These are phyloP conservation scores for Talaromyces sp. DNA, from an alignment of 2,329 filamentous ascomycete species.

Conservation along the genomic window DNA sequence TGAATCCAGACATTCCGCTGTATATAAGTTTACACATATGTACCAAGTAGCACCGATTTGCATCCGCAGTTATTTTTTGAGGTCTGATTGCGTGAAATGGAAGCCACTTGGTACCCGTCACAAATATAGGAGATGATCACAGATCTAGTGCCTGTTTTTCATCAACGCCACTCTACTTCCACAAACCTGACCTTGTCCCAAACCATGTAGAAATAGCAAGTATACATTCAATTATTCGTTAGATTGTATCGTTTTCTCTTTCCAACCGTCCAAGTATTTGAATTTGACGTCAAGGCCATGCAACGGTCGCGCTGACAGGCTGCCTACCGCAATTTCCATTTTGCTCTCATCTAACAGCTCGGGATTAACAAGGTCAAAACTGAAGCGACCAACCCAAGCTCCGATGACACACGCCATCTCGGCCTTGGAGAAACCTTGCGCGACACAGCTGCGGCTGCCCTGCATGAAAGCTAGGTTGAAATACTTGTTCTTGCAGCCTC, in stretches of 20 bases:
- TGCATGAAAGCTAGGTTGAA: conserved; percentile 19
- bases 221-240: neutral
- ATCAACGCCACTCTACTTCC: neutral
- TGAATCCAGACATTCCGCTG: neutral
- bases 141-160: neutral
- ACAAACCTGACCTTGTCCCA: neutral
- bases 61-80: neutral
- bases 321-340: neutral
- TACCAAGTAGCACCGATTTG: neutral
- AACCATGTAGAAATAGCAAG: neutral
- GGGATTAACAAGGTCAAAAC: neutral
- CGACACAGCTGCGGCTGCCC: conserved; percentile 18
- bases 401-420: conserved; percentile 10
- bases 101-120: neutral
- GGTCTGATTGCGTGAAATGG: neutral
- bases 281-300: conserved; percentile 1
- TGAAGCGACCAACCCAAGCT: conserved; percentile 1
- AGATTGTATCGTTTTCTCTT: neutral
- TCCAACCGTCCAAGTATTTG: neutral
- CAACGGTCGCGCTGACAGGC: neutral
- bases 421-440: conserved; percentile 17
- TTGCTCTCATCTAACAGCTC: neutral
- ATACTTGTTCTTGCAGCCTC: conserved; percentile 18
- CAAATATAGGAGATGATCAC: neutral
- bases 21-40: neutral